Evolutionary conservation across 257 asterid genomes (phyloP).

Genomic region (Cruciata laevipes): DNA sequence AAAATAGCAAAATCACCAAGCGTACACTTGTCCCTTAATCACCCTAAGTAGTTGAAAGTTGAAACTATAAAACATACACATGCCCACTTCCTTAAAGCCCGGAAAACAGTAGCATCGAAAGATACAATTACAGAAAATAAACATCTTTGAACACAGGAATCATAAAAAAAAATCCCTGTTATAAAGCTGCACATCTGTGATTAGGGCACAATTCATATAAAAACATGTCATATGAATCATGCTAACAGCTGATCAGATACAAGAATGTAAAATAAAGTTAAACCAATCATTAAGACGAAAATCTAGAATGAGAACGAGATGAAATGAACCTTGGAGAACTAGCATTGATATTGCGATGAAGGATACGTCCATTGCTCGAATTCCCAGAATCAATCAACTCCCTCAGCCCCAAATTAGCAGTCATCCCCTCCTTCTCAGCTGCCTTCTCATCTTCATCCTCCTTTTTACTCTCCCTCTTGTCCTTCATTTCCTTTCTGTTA

Average conservation of each 20-base stretch:
- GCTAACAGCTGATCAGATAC: not conserved
- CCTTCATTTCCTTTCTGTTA: constrained; percentile 23
- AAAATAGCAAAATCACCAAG: not conserved
- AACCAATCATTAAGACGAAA: not conserved
- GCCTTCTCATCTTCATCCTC: constrained; percentile 26
- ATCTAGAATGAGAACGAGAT: not conserved
- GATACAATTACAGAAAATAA: not conserved
- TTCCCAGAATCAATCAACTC: constrained; percentile 67
- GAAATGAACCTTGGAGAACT: constrained; percentile 49
- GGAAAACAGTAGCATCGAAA: not conserved
- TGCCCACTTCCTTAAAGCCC: not conserved
- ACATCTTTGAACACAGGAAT: not conserved
- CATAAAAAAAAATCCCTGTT: not conserved
- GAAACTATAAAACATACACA: not conserved
- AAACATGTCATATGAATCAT: not conserved
- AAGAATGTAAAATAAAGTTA: not conserved
- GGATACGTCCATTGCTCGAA: constrained; percentile 43
- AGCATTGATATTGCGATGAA: constrained; percentile 66
- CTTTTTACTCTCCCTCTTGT: constrained; percentile 17
- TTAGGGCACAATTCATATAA: not conserved
- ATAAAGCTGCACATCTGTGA: not conserved
- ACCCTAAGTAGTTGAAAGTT: not conserved
- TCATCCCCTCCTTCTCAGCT: constrained; percentile 31
- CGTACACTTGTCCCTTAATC: not conserved
- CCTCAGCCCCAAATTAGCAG: constrained; percentile 59